Conservation (phyloP, 441 rosid genomes). For the Populus trichocarpa region DNA sequence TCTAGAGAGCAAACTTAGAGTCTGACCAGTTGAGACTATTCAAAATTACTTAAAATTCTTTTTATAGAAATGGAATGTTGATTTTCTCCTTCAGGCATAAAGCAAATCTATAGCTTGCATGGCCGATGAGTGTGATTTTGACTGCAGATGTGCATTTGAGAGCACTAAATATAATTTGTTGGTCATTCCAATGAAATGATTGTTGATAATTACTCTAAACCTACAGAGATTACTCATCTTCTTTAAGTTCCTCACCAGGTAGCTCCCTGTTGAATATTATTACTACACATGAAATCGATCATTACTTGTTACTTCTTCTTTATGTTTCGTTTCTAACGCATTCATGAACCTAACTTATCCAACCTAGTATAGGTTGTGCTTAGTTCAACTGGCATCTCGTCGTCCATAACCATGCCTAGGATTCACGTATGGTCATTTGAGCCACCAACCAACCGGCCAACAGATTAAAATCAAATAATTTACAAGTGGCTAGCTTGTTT, state of each 20-base stretch:
- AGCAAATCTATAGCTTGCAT: background rate
- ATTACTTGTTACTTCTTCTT: background rate
- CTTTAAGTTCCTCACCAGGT: background rate
- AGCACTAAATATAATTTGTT: too few species aligned
- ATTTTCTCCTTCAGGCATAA: background rate
- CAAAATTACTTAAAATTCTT: background rate
- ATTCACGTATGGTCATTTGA: too few species aligned
- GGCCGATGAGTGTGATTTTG: background rate
- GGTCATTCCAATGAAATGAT: background rate
- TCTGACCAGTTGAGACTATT: too few species aligned
- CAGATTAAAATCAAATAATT: too few species aligned
- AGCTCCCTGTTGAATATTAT: background rate
- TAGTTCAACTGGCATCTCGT: too few species aligned
- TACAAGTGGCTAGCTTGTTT: too few species aligned
- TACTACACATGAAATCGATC: background rate
- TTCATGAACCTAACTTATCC: too few species aligned
- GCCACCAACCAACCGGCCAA: too few species aligned
- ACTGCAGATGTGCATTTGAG: background rate
- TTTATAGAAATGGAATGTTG: background rate
- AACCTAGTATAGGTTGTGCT: too few species aligned
- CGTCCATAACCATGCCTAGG: too few species aligned
- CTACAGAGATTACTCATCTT: background rate
- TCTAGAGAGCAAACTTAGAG: accelerated
- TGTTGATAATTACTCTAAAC: too few species aligned
- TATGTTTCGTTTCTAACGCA: too few species aligned